phyloP scores from a whole-genome alignment of 352 stramenopile genomes.

The Phytophthora citricola region DNA sequence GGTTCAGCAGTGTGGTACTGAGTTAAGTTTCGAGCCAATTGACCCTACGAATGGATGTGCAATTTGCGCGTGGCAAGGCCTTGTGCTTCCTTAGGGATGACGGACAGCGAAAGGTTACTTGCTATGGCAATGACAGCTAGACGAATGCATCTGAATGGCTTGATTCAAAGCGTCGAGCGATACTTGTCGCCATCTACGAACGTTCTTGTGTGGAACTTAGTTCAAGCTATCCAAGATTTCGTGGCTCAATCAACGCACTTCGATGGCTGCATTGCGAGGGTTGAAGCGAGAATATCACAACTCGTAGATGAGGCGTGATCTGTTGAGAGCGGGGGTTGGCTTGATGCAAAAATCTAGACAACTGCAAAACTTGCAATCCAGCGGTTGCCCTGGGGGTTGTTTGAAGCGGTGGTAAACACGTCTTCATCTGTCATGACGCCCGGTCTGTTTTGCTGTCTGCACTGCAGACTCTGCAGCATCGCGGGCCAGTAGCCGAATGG shows the following conservation, averaged over 20 bases:
- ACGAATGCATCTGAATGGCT: not conserved
- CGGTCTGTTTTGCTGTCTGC: too few species aligned
- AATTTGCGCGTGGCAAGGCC: slow-evolving; percentile 4
- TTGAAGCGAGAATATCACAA: slow-evolving; percentile 17
- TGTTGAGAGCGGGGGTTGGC: slow-evolving; percentile 14
- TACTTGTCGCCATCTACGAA: slow-evolving; percentile 3
- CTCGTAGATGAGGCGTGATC: slow-evolving; percentile 22
- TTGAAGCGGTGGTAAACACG: not conserved
- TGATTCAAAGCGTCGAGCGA: not conserved
- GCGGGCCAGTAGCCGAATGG: too few species aligned
- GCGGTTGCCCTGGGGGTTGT: not conserved
- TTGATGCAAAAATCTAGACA: not conserved
- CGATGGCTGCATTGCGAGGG: slow-evolving; percentile 8
- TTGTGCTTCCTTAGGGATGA: not conserved
- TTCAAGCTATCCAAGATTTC: slow-evolving; percentile 2
- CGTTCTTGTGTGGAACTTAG: not conserved
- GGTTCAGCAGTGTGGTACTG: slow-evolving; percentile 5
- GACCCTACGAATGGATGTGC: not conserved
- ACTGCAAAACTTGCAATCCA: slow-evolving; percentile 3
- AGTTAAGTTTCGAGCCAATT: not conserved
- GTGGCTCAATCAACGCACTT: not conserved
- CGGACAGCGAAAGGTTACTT: not conserved
- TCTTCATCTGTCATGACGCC: too few species aligned
- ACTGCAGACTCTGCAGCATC: too few species aligned
- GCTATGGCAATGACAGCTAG: not conserved